Evolutionary conservation across 2,329 filamentous ascomycete genomes (phyloP), one percentile per base, ranked within the genome.

Genomic region (Pyrenochaeta sp.): DNA sequence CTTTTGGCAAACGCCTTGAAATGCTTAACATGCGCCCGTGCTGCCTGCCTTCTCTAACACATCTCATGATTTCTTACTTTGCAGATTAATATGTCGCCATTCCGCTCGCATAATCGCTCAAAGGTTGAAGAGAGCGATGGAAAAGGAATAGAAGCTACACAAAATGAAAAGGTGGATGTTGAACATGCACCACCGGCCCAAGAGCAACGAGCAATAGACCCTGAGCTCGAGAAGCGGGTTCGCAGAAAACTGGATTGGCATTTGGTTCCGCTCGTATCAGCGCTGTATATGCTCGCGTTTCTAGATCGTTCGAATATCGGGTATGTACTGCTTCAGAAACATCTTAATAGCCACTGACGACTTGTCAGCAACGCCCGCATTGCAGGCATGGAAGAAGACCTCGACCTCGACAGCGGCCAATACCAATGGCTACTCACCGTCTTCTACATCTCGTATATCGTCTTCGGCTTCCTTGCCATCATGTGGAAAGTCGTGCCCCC

Each of bases 261-360:
- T 29, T 34, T 71, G 3, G 41, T 70, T 3, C 68, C 68, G 2
- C 58, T 72, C 1, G 54, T 71, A 1, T 60, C 63, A 22, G 57
- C 53, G 1, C 48, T 72, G 7, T 71, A 71, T 43, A 48, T 71
- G 7, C 59, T 71, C 31, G 58, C 65, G 6, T 67, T 72, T 28
- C 55, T 73, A 10, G 69, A 73, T 34, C 59, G 71, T 11, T 67
- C 60, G 4, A 73, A 72, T 35, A 71, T 73, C 23, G 73, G 72
- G 61, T 67, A 48, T 17, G 42, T 39, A 7, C 7, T 14, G 22
- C 18, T 18, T 15, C 11, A 5, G 9, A 10, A 6, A 20, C 6
- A 11, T 13, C 29, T 9, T 11, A 19, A 8, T 26, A 4, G 18
- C 31, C 38, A 14, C 40, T 35, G 19, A 27, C 10, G 4, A 17